Conservation (phyloP, 768 basidiomycete species). For the Mycena venus region DNA sequence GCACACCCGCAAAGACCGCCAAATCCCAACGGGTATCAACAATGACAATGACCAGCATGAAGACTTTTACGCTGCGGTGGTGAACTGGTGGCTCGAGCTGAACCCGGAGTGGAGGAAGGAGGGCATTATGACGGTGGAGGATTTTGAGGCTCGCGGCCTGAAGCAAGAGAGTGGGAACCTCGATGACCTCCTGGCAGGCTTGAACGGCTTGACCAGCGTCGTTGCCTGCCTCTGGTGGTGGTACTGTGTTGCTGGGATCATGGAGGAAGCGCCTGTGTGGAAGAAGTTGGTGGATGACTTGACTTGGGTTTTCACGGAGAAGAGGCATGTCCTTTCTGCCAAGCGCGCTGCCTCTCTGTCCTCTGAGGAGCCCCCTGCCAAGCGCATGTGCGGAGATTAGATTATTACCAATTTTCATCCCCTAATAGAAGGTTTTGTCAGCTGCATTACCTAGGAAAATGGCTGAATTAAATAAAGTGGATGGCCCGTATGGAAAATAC, state of each 20-base stretch:
- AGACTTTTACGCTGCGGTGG: not conserved
- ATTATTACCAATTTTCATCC: no score
- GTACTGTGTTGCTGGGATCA: not conserved
- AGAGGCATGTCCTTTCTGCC: not conserved
- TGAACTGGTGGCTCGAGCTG: not conserved
- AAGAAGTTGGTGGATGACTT: not conserved
- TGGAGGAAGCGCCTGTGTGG: not conserved
- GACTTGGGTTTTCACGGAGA: not conserved
- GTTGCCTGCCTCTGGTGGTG: not conserved
- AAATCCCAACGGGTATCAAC: not conserved
- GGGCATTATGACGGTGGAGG: not conserved
- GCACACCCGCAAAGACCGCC: not conserved
- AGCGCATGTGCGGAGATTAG: not conserved
- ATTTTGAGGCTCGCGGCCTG: not conserved
- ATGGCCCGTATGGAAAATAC: no score
- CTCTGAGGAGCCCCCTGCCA: not conserved
- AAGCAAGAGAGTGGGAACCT: not conserved
- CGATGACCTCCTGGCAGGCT: not conserved
- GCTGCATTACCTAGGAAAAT: no score
- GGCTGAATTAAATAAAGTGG: no score
- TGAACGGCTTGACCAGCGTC: not conserved
- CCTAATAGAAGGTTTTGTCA: no score
- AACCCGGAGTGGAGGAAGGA: not conserved
- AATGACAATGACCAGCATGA: not conserved
- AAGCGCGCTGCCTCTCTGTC: not conserved